phyloP scores from a whole-genome alignment of 2,329 filamentous ascomycete species.

The Diaporthe amygdali region DNA sequence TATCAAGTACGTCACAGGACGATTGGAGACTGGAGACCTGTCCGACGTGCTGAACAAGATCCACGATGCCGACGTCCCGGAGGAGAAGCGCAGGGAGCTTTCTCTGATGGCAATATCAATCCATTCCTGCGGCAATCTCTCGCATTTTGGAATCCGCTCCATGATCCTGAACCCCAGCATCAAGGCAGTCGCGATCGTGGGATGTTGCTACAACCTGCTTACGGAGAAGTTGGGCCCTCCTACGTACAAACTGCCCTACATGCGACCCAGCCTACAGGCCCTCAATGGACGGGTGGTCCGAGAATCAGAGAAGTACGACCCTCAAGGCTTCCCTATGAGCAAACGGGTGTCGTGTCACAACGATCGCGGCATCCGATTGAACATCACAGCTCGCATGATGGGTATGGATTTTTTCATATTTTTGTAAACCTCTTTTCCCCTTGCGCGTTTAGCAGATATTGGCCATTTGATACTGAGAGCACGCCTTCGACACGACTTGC shows the following conservation, averaged over 20 bases:
- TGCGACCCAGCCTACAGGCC: constrained; percentile 72
- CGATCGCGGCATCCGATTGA: constrained; percentile 75
- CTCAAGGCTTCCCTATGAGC: constrained; percentile 94
- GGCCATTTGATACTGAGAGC: not conserved
- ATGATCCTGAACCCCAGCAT: constrained; percentile 84
- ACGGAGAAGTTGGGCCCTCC: constrained; percentile 88
- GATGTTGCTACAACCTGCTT: constrained; percentile 97
- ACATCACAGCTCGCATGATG: constrained; percentile 98
- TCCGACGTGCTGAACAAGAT: constrained; percentile 69
- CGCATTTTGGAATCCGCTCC: constrained; percentile 90
- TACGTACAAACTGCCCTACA: constrained; percentile 81
- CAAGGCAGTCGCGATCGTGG: constrained; percentile 90
- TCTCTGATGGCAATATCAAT: constrained; percentile 88
- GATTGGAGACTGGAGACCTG: constrained; percentile 76
- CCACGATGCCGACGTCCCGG: constrained; percentile 45
- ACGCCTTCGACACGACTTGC: not conserved
- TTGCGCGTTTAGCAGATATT: not conserved
- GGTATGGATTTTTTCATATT: constrained; percentile 37
- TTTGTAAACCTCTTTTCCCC: not conserved
- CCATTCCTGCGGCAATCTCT: constrained; percentile 96
- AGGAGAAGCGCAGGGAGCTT: constrained; percentile 42
- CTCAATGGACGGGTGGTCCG: constrained; percentile 71
- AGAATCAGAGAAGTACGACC: constrained; percentile 77
- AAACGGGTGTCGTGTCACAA: constrained; percentile 65
- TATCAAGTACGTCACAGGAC: constrained; percentile 79